Base-by-base conservation (phyloP, 169 alveolate genomes). In the Amoebophrya sp. region DNA sequence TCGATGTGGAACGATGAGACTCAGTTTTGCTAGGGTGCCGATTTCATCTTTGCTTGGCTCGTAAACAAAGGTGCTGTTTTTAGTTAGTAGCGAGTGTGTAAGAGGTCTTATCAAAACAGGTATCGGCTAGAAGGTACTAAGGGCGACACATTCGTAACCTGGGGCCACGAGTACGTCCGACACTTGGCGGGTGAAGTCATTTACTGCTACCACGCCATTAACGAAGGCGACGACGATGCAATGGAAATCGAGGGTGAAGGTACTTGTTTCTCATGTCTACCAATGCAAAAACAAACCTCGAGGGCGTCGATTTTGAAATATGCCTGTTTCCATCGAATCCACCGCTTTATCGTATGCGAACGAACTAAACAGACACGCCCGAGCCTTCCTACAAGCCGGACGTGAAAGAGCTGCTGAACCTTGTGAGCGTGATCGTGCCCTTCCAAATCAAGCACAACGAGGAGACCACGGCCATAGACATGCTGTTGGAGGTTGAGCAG, bases 391-490 rank as follows among this genome's bases (percentile, higher is more conserved):
- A 66, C 83, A 66, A 66, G 83, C 83, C 83, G 10, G 32, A 2
- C 1, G 35, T 77, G 54, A 89, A 83, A 77, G 90, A 83, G 89
- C 90, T 93, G 77, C 90, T 90, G 66, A 77, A 94, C 77, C 89
- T 96, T 32, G 98, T 96, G 66, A 94, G 94, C 83, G 92, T 93
- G 40, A 95, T 96, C 77, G 96, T 95, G 35, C 98, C 98, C 32
- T 96, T 94, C 93, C 96, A 95, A 90, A 95, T 96, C 91, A 94
- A 95, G 90, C 97, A 96, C 93, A 96, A 95, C 92, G 95, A 97
- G 54, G 97, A 96, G 92, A 93, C 94, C 88, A 97, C 95, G 91
- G 98, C 97, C 32, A 94, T 96, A 40, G 98, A 96, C 89, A 88
- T 96, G 92, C 93, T 96, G 38, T 93, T 95, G 18, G 98, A 96